Base-by-base conservation (phyloP, 805 yeast genomes). In the Blastobotrys parvus region DNA sequence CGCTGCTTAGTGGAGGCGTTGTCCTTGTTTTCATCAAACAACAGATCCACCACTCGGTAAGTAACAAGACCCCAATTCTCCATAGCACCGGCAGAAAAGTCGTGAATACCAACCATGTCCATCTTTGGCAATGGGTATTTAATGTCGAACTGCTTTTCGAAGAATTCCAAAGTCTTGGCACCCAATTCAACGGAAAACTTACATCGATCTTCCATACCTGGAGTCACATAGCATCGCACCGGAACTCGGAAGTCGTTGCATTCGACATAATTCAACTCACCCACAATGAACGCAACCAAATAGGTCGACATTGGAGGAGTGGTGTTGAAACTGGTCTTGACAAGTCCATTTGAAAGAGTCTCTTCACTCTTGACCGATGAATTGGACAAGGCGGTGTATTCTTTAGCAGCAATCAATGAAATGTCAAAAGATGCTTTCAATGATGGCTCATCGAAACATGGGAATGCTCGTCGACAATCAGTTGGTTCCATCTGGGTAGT, bases 11-110 rank as follows among this genome's bases (percentile, higher is more conserved):
- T 74, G 53, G 62, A 68, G 54, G 50, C 75, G 64, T 56, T 77
- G 39, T 92, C 77, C 55, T 74, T 74, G 53, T 76, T 74, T 49
- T 84, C 86, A 59, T 82, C 90, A 51, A 80, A 81, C 60, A 71
- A 69, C 47, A 78, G 56, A 31, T 77, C 82, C 18, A 75, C 74
- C 4, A 75, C 70, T 54, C 80, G 80, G 64, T 74, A 84, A 54
- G 73, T 82, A 62, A 85, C 75, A 40, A 86, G 67, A 21, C 94
- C 94, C 85, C 89, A 85, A 67, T 86, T 86, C 65, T 85, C 95
- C 95, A 85, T 85, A 18, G 94, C 95, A 53, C 86, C 85, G 45
- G 87, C 88, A 25, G 84, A 75, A 58, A 80, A 82, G 41, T 82
- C 77, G 52, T 85, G 89, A 45, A 85, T 80, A 2, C 89, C 89